These are phyloP conservation scores for Pyrenula aspistea DNA, from an alignment of 495 filamentous ascomycete genomes.

Conservation along the genomic window DNA sequence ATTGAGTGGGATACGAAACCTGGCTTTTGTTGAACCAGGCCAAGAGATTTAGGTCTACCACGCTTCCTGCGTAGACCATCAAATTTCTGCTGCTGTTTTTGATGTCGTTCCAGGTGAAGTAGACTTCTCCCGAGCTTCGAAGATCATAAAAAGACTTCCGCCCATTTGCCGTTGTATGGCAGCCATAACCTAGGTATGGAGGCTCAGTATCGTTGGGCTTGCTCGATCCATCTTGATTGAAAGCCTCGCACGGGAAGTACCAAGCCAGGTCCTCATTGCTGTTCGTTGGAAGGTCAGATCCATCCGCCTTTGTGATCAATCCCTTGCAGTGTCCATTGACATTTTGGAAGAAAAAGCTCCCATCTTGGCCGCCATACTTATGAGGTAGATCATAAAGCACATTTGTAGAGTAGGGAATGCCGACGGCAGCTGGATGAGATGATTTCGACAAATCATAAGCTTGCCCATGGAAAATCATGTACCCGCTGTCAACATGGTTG, in stretches of 20 bases:
- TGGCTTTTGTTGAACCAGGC: constrained; percentile 80
- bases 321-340: constrained; percentile 97
- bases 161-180: constrained; percentile 61
- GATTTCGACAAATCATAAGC: constrained; percentile 74
- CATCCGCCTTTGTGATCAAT: constrained; percentile 58
- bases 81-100: constrained; percentile 81
- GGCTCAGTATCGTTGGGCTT: constrained; percentile 59
- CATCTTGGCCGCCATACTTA: constrained; percentile 77
- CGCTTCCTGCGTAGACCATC: constrained; percentile 85
- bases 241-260: constrained; percentile 91
- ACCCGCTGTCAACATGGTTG: constrained; percentile 68
- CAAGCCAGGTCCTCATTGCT: constrained; percentile 66
- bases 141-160: constrained; percentile 66
- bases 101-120: constrained; percentile 92
- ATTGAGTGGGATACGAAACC: constrained; percentile 65
- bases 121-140: constrained; percentile 57
- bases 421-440: constrained; percentile 61
- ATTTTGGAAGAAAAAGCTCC: constrained; percentile 96
- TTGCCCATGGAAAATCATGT: constrained; percentile 91
- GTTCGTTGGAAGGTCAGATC: constrained; percentile 72
- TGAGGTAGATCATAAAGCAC: constrained; percentile 74
- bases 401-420: constrained; percentile 58
- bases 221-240: constrained; percentile 87
- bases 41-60: constrained; percentile 85
- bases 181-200: constrained; percentile 76